Evolutionary conservation across 2,329 filamentous ascomycete genomes (phyloP).

Genomic region (Aspergillus nomiae): DNA sequence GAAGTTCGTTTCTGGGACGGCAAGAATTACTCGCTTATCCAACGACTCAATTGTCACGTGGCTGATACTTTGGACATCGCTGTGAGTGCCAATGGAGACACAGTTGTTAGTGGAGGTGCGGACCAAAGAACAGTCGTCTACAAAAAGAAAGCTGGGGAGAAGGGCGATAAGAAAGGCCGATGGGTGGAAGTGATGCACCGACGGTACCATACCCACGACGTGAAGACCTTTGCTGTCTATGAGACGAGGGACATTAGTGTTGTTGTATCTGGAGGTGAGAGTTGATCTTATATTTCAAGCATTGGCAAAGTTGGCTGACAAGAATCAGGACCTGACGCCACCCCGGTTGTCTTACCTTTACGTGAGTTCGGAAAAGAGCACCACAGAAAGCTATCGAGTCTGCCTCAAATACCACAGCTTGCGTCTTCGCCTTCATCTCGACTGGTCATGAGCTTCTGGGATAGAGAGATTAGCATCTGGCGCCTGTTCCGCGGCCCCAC

Average conservation of each 20-base stretch:
- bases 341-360: constrained; percentile 79
- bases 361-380: constrained; percentile 76
- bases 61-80: constrained; percentile 91
- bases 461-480: constrained; percentile 84
- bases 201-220: constrained; percentile 88
- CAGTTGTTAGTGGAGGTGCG: constrained; percentile 87
- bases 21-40: constrained; percentile 83
- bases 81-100: constrained; percentile 74
- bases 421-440: constrained; percentile 72
- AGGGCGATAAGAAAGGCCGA: constrained; percentile 58
- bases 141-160: constrained; percentile 57
- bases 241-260: constrained; percentile 83
- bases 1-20: constrained; percentile 93
- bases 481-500: constrained; percentile 53
- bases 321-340: constrained; percentile 74
- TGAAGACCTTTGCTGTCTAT: constrained; percentile 90
- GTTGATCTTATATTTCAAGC: background rate
- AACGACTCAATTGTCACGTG: constrained; percentile 82
- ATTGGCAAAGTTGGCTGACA: constrained; percentile 12
- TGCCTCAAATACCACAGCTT: constrained; percentile 77
- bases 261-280: constrained; percentile 83
- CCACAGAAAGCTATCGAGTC: constrained; percentile 76
- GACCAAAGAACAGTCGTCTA: constrained; percentile 86
- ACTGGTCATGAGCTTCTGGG: constrained; percentile 89
- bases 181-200: constrained; percentile 88